Evolutionary conservation across 371 early-diverging fungal genomes (phyloP), one percentile per base, ranked within the genome.

Genomic region (Mortierella sp.): DNA sequence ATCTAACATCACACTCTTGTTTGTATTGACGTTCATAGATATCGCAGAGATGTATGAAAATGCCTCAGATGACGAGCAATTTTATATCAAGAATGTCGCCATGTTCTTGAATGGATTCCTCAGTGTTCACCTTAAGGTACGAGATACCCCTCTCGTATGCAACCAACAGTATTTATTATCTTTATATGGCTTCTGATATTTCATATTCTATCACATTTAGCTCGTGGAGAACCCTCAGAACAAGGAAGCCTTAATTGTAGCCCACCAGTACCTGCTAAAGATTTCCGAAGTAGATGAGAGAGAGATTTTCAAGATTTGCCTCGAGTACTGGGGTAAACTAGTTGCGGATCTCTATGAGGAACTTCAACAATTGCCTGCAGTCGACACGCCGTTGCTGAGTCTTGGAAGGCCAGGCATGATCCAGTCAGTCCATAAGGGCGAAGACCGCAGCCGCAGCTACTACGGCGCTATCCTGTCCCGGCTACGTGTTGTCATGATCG

Each of bases 251-350:
- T 84, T 98, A 43, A 66, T 95, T 49, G 88, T 88, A 63, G 97
- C 95, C 26, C 98, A 98, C 83, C 89, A 87, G 62, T 98, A 97
- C 75, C 86, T 99, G 43, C 88, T 98, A 74, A 90, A 91, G 64
- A 95, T 98, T 47, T 96, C 98, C 4, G 88, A 89, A 58, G 96
- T 98, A 16, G 92, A 96, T 57, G 99, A 98, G 77, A 93, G 97
- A 58, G 99, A 99, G 83, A 88, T 98, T 49, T 98, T 98, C 92
- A 98, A 98, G 90, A 94, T 96, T 57, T 97, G 98, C 80, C 86
- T 99, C 59, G 99, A 98, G 85, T 98, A 98, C 85, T 98, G 98
- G 98, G 89, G 92, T 47, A 92, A 94, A 68, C 85, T 98, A 77
- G 98, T 95, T 10, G 89, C 91, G 35, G 94, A 92, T 59, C 86